Base-by-base conservation (phyloP, 805 yeast genomes). In the Lachancea quebecensis region DNA sequence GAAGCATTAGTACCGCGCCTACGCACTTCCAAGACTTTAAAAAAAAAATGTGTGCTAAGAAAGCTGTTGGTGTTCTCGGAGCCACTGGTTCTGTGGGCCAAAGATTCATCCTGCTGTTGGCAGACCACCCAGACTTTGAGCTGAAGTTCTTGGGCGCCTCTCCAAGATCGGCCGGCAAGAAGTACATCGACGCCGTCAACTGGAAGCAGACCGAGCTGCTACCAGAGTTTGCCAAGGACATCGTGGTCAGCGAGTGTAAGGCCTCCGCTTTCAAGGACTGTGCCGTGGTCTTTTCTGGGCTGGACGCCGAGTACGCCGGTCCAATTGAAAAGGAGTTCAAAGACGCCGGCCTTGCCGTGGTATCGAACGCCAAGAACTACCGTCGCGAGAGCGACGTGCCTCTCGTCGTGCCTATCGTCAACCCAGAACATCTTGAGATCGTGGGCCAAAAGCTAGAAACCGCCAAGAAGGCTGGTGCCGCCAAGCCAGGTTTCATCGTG, bases 31-130 rank as follows among this genome's bases (percentile, higher is more conserved):
- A 34, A 15, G 5, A 5, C 12, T n/a, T 28, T 6, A 33, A 35
- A 27, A 33, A 35, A 16, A 48, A 29, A 44, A 66, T 63, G 68
- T 63, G 51, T 46, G 50, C 49, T 25, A 60, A 56, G 46, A 72
- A 69, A 61, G 61, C 69, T 46, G 77, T 75, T 54, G 99, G 99
- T 72, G 97, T 93, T 56, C 74, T 91, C 50, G 99, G 99, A 41
- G 98, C 98, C 54, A 91, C 99, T 10, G 99, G 99, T 43, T 82
- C 95, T 36, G 99, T 93, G 33, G 99, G 99, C 46, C 99, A 93
- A 68, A 78, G 98, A 56, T 93, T 93, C 64, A 90, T 93, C 50
- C 72, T 91, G 39, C 72, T 93, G 40, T 73, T 93, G 51, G 77
- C 89, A 2, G 70, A 85, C 50, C 97, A 93, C 64, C 98, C 98